Conservation (phyloP, 495 filamentous ascomycete genomes). For the Xylaria cubensis region DNA sequence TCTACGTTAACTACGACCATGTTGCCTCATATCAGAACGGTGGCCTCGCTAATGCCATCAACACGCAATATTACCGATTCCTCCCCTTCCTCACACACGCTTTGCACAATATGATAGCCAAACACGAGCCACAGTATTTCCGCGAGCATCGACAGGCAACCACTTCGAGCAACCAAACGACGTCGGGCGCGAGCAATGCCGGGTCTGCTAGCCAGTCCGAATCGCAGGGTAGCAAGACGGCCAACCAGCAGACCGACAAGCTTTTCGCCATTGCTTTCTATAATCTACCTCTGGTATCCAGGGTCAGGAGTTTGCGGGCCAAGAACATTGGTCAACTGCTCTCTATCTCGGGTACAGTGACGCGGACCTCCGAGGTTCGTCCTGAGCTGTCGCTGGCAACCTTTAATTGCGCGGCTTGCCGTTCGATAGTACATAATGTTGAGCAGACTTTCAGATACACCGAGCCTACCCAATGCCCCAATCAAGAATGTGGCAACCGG, state of each 20-base stretch:
- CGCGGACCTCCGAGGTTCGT: conserved; percentile 93
- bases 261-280: conserved; percentile 95
- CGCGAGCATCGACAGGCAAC: conserved; percentile 83
- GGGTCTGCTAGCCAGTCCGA: conserved; percentile 69
- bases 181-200: conserved; percentile 71
- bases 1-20: conserved; percentile 96
- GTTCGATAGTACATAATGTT: conserved; percentile 80
- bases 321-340: conserved; percentile 89
- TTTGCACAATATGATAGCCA: conserved; percentile 90
- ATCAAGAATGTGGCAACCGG: conserved; percentile 87
- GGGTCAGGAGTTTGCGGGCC: conserved; percentile 87
- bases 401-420: conserved; percentile 89
- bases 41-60: conserved; percentile 80
- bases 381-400: conserved; percentile 92
- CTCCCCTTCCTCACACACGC: conserved; percentile 89
- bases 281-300: conserved; percentile 91
- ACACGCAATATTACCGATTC: conserved; percentile 92
- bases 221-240: conserved; percentile 68
- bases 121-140: conserved; percentile 94
- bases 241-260: conserved; percentile 96
- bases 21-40: conserved; percentile 73
- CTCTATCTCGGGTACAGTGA: conserved; percentile 95
- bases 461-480: conserved; percentile 94
- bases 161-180: conserved; percentile 64
- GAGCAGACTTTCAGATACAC: conserved; percentile 99